Conservation (phyloP, 2,329 filamentous ascomycete species). For the Cladophialophora carrionii region DNA sequence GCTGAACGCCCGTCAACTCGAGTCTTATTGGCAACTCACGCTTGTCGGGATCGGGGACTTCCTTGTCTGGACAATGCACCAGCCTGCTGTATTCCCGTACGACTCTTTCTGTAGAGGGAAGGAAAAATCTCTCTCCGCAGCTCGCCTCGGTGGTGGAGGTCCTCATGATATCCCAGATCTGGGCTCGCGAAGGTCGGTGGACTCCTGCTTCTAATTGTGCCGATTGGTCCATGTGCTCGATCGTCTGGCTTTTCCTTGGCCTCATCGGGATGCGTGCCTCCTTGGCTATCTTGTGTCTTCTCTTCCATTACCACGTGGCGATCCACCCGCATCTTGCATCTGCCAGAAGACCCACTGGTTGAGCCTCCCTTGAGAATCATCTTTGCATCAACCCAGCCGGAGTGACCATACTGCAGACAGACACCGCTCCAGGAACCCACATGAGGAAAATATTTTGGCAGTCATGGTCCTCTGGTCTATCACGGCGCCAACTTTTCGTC, state of each 20-base stretch:
- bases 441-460: neutral
- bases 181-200: neutral
- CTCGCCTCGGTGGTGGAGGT: neutral
- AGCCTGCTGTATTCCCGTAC: neutral
- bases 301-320: neutral
- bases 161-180: neutral
- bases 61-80: neutral
- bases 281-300: neutral
- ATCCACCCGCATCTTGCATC: slow-evolving; percentile 1
- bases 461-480: neutral
- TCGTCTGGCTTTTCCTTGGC: neutral
- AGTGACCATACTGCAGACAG: neutral
- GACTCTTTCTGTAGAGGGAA: neutral
- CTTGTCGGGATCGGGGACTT: neutral
- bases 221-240: neutral
- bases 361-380: neutral
- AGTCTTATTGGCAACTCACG: neutral
- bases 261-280: slow-evolving; percentile 1
- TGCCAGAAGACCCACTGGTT: neutral
- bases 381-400: neutral
- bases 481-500: neutral
- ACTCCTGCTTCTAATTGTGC: neutral
- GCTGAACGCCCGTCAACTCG: neutral
- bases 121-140: neutral
- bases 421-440: neutral